A percentile compares a stretch with the other conserved stretches of the same genome.
phyloP scores from a whole-genome alignment of 108 stramenopile species.

The Stephanodiscus minutulus region DNA sequence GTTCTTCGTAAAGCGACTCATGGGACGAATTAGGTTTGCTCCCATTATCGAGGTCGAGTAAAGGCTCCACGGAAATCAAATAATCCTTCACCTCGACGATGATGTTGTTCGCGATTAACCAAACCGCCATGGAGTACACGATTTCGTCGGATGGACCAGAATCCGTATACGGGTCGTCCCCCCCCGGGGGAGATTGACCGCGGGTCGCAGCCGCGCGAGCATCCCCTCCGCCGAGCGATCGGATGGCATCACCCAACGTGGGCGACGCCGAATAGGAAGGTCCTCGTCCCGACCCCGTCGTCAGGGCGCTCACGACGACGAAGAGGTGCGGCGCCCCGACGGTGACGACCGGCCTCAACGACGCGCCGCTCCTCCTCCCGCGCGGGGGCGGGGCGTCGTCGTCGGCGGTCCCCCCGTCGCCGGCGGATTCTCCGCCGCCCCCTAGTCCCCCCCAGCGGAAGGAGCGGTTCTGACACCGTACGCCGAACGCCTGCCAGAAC shows the following conservation, averaged over 20 bases:
- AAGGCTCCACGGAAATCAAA: constrained; percentile 36
- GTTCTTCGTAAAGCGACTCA: constrained; percentile 12
- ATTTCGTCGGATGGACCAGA: not conserved
- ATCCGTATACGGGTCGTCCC: not conserved
- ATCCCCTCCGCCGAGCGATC: constrained; percentile 15
- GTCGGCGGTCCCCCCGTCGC: constrained; percentile 35
- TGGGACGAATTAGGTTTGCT: not conserved
- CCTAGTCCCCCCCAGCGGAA: constrained; percentile 39
- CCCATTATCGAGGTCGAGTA: not conserved
- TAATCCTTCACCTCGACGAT: constrained; percentile 66
- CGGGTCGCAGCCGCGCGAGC: not conserved
- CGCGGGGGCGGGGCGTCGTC: constrained; percentile 12
- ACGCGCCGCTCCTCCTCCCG: constrained; percentile 7
- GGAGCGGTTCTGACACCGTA: constrained; percentile 23
- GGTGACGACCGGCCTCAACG: constrained; percentile 19
- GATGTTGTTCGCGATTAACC: constrained; percentile 35
- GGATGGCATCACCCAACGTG: constrained; percentile 38
- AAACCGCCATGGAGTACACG: constrained; percentile 6
- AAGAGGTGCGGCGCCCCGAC: constrained; percentile 37
- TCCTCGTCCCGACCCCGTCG: constrained; percentile 21
- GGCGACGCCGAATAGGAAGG: constrained; percentile 23
- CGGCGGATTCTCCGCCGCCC: constrained; percentile 40
- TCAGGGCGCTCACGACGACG: constrained; percentile 42
- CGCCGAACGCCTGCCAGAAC: constrained; percentile 70
- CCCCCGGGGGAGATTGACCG: not conserved